These are phyloP conservation scores for Naegleria lovaniensis DNA, from an alignment of 208 protist genomes.

Conservation along the genomic window DNA sequence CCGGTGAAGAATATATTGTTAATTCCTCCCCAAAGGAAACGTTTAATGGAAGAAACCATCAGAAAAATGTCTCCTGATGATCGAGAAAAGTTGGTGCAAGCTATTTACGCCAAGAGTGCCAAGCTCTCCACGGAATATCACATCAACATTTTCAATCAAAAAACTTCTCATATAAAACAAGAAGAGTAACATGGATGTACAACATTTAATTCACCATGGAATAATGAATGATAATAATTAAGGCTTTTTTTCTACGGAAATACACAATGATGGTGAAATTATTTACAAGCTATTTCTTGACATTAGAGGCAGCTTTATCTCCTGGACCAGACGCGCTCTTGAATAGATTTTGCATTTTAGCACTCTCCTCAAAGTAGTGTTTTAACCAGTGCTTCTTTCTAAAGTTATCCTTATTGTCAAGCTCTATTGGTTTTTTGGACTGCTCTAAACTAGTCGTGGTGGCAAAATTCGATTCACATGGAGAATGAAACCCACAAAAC, in stretches of 20 bases:
- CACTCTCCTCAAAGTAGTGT: not conserved
- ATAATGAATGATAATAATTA: too few species aligned
- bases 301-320: not conserved
- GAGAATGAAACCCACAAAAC: not conserved
- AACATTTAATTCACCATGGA: too few species aligned
- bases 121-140: not conserved
- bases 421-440: not conserved
- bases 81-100: not conserved
- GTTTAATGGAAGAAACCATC: not conserved
- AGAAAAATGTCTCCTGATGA: not conserved
- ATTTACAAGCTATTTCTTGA: not conserved
- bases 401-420: not conserved
- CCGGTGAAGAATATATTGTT: not conserved
- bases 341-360: not conserved
- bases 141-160: not conserved
- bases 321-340: not conserved
- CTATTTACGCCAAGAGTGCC: not conserved
- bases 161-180: not conserved
- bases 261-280: too few species aligned
- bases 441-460: not conserved
- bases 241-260: too few species aligned
- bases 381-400: constrained; percentile 1
- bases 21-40: not conserved
- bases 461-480: not conserved
- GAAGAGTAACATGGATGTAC: not conserved